Evolutionary conservation across 192 early-diverging fungal genomes (phyloP), one percentile per base, ranked within the genome.

Genomic region (Dimargaris xerosporica): DNA sequence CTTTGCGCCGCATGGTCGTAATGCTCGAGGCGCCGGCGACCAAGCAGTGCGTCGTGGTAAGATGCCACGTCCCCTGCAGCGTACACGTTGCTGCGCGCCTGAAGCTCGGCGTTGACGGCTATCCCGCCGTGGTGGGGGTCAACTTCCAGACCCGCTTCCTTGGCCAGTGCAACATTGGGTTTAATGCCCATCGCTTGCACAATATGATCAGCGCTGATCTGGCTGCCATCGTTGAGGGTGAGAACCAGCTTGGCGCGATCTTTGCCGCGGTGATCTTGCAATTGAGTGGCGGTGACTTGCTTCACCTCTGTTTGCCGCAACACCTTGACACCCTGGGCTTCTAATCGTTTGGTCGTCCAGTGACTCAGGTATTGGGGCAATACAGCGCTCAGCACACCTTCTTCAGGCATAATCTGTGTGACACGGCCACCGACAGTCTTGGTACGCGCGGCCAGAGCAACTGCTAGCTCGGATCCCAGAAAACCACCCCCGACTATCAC

Each of bases 1-100:
- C 73, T 77, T 10, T 76, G 64, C 39, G 80, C 78, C 25, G 83
- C 83, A 54, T 76, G 73, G 65, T 85, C 83, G 45, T 85, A 79
- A 62, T 85, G 83, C 69, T 85, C 80, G 31, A 81, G 74, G 59
- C 80, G 79, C 42, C 83, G 80, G 47, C 83, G 79, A 31, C 83
- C 80, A 11, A 85, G 67, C 4, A 76, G 77, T 19, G 77, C 67
- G 65, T 85, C 83, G 54, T 85, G 77, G 77, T 76, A 85, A 3
- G 78, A 80, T 19, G 73, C 75, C 63, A 80, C 79, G 64, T 85
- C 81, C 46, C 83, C 83, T 39, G 83, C 83, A 61, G 68, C 78
- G 73, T 73, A 85, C 6, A 85, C 80, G 67, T 80, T 77, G 2
- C 69, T 70, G 28, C 79, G 77, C 19, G 80, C 80, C 65, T 85